phyloP scores from a whole-genome alignment of 352 stramenopile genomes.

The Phytophthora citricola region DNA sequence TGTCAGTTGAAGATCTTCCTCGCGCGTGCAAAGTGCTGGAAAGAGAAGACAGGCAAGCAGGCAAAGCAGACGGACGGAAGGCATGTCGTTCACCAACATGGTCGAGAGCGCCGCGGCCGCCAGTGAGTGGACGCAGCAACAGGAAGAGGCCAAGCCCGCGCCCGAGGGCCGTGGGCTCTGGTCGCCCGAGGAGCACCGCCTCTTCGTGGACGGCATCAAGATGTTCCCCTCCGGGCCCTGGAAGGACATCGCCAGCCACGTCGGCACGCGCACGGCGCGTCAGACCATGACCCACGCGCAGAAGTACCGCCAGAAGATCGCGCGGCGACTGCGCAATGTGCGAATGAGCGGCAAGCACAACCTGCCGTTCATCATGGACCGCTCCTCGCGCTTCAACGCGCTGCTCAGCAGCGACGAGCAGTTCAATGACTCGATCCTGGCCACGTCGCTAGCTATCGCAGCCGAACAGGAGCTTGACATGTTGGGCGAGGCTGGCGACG shows the following conservation, averaged over 20 bases:
- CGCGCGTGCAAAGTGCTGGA: slow-evolving; percentile 32
- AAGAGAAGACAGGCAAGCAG: slow-evolving; percentile 4
- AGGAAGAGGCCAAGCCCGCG: slow-evolving; percentile 41
- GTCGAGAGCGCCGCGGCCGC: slow-evolving; percentile 31
- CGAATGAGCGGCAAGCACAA: slow-evolving; percentile 72
- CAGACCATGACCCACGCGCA: slow-evolving; percentile 88
- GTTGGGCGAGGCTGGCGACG: slow-evolving; percentile 56
- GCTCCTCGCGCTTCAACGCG: slow-evolving; percentile 74
- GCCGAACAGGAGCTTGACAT: slow-evolving; percentile 75
- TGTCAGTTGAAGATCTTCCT: slow-evolving; percentile 73
- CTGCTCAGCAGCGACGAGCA: slow-evolving; percentile 78
- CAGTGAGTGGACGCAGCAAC: slow-evolving; percentile 37
- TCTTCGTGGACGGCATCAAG: slow-evolving; percentile 82
- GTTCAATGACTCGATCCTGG: slow-evolving; percentile 83
- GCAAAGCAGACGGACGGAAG: background rate
- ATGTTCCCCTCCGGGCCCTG: slow-evolving; percentile 77
- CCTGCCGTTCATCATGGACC: slow-evolving; percentile 72
- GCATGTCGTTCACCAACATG: slow-evolving; percentile 47
- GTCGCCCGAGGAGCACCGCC: slow-evolving; percentile 75
- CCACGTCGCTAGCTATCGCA: slow-evolving; percentile 75
- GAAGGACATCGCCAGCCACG: slow-evolving; percentile 81
- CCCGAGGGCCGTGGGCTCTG: slow-evolving; percentile 72
- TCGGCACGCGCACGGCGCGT: slow-evolving; percentile 71
- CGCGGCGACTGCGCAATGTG: slow-evolving; percentile 70
- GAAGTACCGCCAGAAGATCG: slow-evolving; percentile 89